Evolutionary conservation across 108 stramenopile species (phyloP).

Genomic region (Licmophora abbreviata): DNA sequence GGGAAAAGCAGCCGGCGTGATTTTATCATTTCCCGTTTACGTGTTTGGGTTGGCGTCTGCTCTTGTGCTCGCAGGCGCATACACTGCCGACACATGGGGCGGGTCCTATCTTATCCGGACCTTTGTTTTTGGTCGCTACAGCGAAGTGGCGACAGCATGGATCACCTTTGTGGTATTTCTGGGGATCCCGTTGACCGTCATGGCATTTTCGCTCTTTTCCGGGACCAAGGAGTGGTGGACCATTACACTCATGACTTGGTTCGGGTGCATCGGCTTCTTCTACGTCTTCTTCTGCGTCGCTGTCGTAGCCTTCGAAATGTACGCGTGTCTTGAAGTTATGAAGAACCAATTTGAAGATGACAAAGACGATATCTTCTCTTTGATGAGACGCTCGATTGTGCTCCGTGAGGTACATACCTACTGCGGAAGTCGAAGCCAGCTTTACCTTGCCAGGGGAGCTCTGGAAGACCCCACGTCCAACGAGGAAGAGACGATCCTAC

Average conservation of each 20-base stretch:
- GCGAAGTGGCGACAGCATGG: constrained; percentile 19
- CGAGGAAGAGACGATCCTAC: too few species aligned
- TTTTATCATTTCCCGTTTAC: constrained; percentile 39
- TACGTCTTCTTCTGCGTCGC: constrained; percentile 24
- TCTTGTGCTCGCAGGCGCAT: constrained; percentile 51
- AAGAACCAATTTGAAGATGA: too few species aligned
- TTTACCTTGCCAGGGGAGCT: neutral
- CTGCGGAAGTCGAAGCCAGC: neutral
- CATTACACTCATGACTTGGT: constrained; percentile 31
- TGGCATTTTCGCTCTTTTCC: constrained; percentile 22
- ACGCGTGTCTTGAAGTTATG: too few species aligned
- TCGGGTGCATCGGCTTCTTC: constrained; percentile 26
- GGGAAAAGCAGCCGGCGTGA: too few species aligned
- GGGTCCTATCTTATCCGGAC: constrained; percentile 26
- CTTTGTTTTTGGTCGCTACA: constrained; percentile 16
- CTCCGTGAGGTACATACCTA: neutral
- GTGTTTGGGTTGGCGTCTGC: constrained; percentile 36
- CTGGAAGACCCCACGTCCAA: neutral
- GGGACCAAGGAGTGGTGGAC: constrained; percentile 40
- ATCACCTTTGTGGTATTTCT: constrained; percentile 35
- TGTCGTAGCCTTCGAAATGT: constrained; percentile 36
- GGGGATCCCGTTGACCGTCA: constrained; percentile 36
- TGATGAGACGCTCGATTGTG: neutral
- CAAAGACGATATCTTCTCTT: too few species aligned
- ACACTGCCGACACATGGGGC: constrained; percentile 33